Conservation (phyloP, 1,284 basidiomycete species). For the Ustilago hordei region DNA sequence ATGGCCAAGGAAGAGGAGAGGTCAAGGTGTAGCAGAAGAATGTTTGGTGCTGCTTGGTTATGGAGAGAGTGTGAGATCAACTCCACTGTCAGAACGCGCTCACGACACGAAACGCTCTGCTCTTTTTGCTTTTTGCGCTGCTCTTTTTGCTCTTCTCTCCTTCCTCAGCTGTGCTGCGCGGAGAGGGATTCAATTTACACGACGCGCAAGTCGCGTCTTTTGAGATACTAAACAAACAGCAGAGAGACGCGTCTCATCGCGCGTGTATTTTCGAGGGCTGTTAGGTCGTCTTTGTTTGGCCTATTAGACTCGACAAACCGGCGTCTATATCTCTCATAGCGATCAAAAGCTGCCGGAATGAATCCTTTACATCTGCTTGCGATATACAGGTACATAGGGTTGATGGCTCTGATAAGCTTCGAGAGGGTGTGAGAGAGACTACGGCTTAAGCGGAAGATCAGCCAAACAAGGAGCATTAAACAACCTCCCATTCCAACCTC, state of each 20-base stretch:
- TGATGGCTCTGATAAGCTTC: too few species aligned
- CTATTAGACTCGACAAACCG: too few species aligned
- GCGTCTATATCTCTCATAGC: too few species aligned
- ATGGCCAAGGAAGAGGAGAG: not conserved
- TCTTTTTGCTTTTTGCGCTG: not conserved
- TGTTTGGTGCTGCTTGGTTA: too few species aligned
- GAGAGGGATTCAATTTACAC: slow-evolving; percentile 30
- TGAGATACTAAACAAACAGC: not conserved
- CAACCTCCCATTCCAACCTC: slow-evolving; percentile 53
- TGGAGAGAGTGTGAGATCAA: not conserved
- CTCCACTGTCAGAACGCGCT: not conserved
- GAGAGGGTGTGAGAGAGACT: not conserved
- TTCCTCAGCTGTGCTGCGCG: not conserved
- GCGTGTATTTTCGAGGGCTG: not conserved
- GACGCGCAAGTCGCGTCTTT: slow-evolving; percentile 14
- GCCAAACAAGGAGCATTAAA: slow-evolving; percentile 63
- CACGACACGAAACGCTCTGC: slow-evolving; percentile 1
- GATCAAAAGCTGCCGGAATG: too few species aligned
- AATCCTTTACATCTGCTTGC: too few species aligned
- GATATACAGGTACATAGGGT: too few species aligned
- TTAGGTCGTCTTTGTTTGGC: too few species aligned
- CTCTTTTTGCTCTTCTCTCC: not conserved
- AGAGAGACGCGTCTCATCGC: slow-evolving; percentile 7
- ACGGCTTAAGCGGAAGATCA: slow-evolving; percentile 54
- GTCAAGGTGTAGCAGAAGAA: not conserved